phyloP scores from a whole-genome alignment of 441 rosid genomes.

The Populus hybrid region DNA sequence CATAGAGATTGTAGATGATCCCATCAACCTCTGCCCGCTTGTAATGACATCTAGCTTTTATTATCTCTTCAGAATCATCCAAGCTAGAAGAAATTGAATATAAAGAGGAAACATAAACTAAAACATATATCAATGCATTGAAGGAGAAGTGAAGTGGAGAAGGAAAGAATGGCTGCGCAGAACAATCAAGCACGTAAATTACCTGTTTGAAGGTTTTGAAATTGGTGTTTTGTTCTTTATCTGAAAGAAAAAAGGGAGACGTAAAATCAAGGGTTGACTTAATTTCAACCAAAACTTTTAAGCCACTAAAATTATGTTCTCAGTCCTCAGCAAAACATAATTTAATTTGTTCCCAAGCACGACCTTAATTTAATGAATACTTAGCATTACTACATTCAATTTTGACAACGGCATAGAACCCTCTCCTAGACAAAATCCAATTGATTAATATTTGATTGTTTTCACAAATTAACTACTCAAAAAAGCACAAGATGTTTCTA shows the following conservation, averaged over 20 bases:
- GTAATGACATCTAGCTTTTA: constrained; percentile 43
- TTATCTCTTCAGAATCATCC: constrained; percentile 31
- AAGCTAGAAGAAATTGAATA: constrained; percentile 12
- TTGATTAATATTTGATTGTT: neutral
- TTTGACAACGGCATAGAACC: neutral
- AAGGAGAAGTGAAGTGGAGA: neutral
- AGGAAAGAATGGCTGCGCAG: neutral
- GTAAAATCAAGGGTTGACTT: neutral
- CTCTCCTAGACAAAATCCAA: neutral
- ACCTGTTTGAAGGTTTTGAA: constrained; percentile 25
- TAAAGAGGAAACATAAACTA: neutral
- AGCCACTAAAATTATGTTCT: neutral
- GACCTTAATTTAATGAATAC: neutral
- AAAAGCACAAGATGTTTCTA: neutral
- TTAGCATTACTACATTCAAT: neutral
- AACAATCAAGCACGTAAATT: constrained; percentile 2
- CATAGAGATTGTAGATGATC: constrained; percentile 34
- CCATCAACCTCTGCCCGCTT: constrained; percentile 43
- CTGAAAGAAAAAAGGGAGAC: constrained; percentile 10
- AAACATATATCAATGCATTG: neutral
- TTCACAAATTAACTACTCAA: neutral
- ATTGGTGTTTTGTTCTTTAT: neutral
- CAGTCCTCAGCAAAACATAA: neutral
- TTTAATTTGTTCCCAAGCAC: neutral
- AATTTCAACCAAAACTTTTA: neutral